A percentile compares a stretch with the other conserved stretches of the same genome.
These are phyloP conservation scores for Athelia sp. DNA, from an alignment of 1,284 basidiomycete species.

Conservation along the genomic window DNA sequence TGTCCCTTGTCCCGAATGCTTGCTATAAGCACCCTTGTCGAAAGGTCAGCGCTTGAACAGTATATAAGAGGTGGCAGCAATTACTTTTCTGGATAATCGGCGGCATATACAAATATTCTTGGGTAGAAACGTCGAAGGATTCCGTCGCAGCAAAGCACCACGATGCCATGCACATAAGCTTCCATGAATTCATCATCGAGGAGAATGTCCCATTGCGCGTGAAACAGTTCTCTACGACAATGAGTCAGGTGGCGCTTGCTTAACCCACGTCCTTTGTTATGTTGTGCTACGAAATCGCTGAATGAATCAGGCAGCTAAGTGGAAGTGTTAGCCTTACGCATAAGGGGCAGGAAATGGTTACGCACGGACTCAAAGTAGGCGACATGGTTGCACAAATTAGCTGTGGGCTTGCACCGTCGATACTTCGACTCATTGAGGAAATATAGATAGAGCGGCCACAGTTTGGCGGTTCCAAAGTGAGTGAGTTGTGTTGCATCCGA, in stretches of 20 bases:
- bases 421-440: slow-evolving; percentile 25
- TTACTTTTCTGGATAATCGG: slow-evolving; percentile 30
- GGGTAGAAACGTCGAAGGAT: slow-evolving; percentile 19
- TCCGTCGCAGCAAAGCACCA: slow-evolving; percentile 21
- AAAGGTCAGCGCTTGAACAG: background rate
- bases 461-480: slow-evolving; percentile 18
- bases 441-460: slow-evolving; percentile 25
- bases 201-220: slow-evolving; percentile 18
- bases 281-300: slow-evolving; percentile 13
- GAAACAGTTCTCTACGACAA: slow-evolving; percentile 22
- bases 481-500: slow-evolving; percentile 19
- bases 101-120: slow-evolving; percentile 25
- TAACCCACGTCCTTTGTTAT: slow-evolving; percentile 3
- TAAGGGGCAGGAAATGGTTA: slow-evolving; percentile 10
- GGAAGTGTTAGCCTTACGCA: background rate
- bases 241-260: slow-evolving; percentile 15
- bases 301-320: slow-evolving; percentile 17
- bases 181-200: slow-evolving; percentile 22
- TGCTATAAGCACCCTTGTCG: slow-evolving; percentile 8
- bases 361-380: slow-evolving; percentile 24
- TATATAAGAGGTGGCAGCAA: background rate
- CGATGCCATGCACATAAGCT: slow-evolving; percentile 23
- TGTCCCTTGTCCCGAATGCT: slow-evolving; percentile 9
- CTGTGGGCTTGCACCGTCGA: slow-evolving; percentile 5
- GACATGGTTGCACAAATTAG: slow-evolving; percentile 22